Percentiles rank a stretch among this genome's conserved stretches.
These are phyloP conservation scores for Paramecium caudatum DNA, from an alignment of 73 alveolate genomes.

Conservation along the genomic window DNA sequence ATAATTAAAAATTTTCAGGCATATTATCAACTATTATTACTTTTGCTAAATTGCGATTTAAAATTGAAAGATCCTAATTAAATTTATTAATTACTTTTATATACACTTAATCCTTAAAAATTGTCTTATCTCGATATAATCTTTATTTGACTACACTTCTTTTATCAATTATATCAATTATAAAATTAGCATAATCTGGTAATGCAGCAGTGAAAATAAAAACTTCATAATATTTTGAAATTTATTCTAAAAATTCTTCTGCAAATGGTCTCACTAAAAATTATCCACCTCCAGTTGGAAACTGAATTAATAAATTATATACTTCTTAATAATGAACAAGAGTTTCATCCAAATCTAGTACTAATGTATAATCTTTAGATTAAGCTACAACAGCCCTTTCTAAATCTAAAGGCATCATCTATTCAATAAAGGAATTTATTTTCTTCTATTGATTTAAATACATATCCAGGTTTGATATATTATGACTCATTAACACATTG, in stretches of 20 bases:
- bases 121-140: constrained; percentile 94
- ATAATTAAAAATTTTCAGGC: constrained; percentile 90
- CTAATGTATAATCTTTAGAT: neutral
- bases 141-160: constrained; percentile 84
- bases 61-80: constrained; percentile 83
- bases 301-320: neutral
- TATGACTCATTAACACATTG: neutral
- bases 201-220: constrained; percentile 98
- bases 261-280: constrained; percentile 95
- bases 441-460: neutral
- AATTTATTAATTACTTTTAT: constrained; percentile 44
- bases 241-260: constrained; percentile 89
- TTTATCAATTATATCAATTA: constrained; percentile 93
- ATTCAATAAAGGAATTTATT: neutral
- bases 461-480: neutral
- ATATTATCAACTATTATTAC: constrained; percentile 95
- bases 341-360: constrained; percentile 20
- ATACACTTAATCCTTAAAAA: constrained; percentile 79
- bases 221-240: constrained; percentile 93
- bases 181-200: constrained; percentile 97
- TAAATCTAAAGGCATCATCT: constrained; percentile 74
- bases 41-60: constrained; percentile 91
- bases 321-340: constrained; percentile 26
- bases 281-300: constrained; percentile 79
- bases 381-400: constrained; percentile 79